Evolutionary conservation across 345 rosid genomes (phyloP), one percentile per base, ranked within the genome.

Genomic region (Zanthoxylum bungeanum): DNA sequence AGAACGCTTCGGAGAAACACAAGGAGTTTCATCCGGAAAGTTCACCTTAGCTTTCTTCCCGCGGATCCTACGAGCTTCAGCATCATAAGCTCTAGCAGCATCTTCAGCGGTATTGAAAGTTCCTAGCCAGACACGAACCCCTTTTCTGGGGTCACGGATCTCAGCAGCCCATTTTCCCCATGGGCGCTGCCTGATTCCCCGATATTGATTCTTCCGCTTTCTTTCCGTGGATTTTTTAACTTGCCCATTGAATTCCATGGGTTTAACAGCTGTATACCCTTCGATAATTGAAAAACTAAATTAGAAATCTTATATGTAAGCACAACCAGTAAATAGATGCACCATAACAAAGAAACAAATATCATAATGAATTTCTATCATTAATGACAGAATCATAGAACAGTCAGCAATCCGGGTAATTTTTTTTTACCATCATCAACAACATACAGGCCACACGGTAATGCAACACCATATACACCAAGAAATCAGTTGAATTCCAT

Each of bases 141-240:
- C 97, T 79, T 93, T 87, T 51, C 82, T 86, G 16, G 97, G 98
- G 67, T 93, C 98, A 77, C 98, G 95, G 31, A 92, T 93, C 87
- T 93, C 98, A 71, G 98, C 98, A 49, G 98, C 98, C 98, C 98
- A 93, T 78, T 91, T 93, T 0, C 98, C 98, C 98, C 97, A 93
- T 37, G 98, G 98, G 8, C 98, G 98, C 75, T 91, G 98, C 73
- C 97, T 79, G 11, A 93, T 93, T 60, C 98, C 98, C 28, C 98
- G 72, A 55, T 85, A 91, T 70, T 84, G 96, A 57, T 88, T 93
- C 90, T 93, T 93, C 80, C 98, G 89, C 90, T 90, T 89, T 79
- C 94, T 88, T 81, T 88, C 90, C 4, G 84, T 78, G 25, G 89
- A 82, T 68, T 83, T 89, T 83, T 93, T 95, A 52, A 84, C 86